A percentile compares a stretch with the other conserved stretches of the same genome.
phyloP scores from a whole-genome alignment of 352 stramenopile species.

The Globisporangium heterothallicum region DNA sequence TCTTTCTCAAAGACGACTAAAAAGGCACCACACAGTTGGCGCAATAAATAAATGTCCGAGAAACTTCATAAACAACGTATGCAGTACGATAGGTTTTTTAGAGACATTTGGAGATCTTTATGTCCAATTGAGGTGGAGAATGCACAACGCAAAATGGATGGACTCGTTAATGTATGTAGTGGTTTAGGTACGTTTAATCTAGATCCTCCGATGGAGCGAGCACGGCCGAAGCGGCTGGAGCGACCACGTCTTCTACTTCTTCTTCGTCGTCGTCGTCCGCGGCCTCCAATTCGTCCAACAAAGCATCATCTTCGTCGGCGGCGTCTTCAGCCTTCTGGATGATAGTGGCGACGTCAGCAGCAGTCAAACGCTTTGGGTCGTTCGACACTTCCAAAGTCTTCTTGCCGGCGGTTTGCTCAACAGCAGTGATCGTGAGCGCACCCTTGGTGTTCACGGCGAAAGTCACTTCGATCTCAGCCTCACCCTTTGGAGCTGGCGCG shows the following conservation, averaged over 20 bases:
- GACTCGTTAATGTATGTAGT: constrained; percentile 7
- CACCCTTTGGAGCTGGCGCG: constrained; percentile 83
- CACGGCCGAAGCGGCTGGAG: constrained; percentile 18
- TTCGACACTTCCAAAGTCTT: constrained; percentile 76
- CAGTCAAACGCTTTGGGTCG: constrained; percentile 64
- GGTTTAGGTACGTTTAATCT: constrained; percentile 55
- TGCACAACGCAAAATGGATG: neutral
- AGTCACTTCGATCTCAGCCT: constrained; percentile 90
- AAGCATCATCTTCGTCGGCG: constrained; percentile 75
- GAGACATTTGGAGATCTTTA: no score
- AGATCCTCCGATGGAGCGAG: constrained; percentile 63
- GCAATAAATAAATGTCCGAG: neutral
- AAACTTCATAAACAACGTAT: constrained; percentile 1
- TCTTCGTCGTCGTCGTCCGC: constrained; percentile 48
- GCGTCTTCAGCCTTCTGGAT: constrained; percentile 83
- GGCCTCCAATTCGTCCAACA: constrained; percentile 68
- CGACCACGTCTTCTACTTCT: constrained; percentile 25
- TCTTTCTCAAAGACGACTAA: neutral
- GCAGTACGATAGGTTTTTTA: neutral
- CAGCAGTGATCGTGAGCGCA: constrained; percentile 93
- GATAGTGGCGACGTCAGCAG: constrained; percentile 63
- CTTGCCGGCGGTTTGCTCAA: constrained; percentile 57
- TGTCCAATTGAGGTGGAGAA: no score
- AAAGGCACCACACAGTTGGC: neutral
- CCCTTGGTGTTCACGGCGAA: constrained; percentile 91